A percentile compares a stretch with the other conserved stretches of the same genome.
phyloP scores from a whole-genome alignment of 257 asterid species.

The Thymus mandschuricus region DNA sequence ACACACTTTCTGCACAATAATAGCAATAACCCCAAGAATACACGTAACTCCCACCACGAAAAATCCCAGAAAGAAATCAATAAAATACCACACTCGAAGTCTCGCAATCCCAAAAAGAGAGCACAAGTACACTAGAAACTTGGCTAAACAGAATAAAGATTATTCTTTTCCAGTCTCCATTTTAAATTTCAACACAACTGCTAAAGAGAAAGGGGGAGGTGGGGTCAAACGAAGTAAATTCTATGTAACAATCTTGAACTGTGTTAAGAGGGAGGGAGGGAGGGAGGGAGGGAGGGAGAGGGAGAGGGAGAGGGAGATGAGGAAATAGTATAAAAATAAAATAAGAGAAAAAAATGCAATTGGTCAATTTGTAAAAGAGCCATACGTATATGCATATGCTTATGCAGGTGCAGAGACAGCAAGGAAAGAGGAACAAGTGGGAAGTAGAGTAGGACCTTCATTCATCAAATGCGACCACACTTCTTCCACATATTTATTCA shows the following conservation, averaged over 20 bases:
- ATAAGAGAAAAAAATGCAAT: constrained; percentile 29
- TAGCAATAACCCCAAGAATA: constrained; percentile 36
- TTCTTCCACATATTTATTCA: constrained; percentile 30
- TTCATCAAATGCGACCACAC: constrained; percentile 52
- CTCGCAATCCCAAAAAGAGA: constrained; percentile 27
- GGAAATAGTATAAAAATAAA: constrained; percentile 12
- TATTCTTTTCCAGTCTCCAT: constrained; percentile 31
- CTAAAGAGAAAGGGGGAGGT: constrained; percentile 13
- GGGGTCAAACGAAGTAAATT: constrained; percentile 35
- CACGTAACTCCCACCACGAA: constrained; percentile 23
- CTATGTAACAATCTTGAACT: constrained; percentile 35
- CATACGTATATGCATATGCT: constrained; percentile 26
- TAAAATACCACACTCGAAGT: constrained; percentile 38
- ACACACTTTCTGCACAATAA: constrained; percentile 27
- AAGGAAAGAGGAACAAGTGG: constrained; percentile 67
- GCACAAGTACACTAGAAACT: constrained; percentile 4
- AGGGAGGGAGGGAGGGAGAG: neutral
- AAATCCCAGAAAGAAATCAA: constrained; percentile 43
- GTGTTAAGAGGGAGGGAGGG: constrained; percentile 40
- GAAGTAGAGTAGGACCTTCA: constrained; percentile 51
- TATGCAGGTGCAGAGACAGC: constrained; percentile 44
- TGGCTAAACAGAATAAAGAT: constrained; percentile 30
- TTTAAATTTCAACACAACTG: constrained; percentile 29
- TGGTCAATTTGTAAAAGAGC: constrained; percentile 48
- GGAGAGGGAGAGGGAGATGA: neutral